A percentile compares a stretch with the other conserved stretches of the same genome.
Evolutionary conservation across 2,329 filamentous ascomycete genomes (phyloP).

Genomic region (Fusarium falciforme): DNA sequence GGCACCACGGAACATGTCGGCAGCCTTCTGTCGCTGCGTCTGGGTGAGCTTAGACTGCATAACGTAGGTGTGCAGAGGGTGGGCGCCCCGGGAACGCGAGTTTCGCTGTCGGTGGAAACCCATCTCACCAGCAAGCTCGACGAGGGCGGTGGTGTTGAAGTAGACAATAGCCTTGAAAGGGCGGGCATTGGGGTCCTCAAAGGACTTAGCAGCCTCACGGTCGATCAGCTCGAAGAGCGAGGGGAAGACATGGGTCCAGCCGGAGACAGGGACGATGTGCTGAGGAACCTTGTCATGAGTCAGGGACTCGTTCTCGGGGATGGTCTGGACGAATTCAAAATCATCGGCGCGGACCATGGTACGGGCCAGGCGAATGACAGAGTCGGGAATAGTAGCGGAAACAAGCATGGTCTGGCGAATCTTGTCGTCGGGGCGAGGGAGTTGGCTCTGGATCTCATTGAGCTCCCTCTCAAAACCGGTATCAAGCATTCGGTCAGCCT

Average conservation of each 20-base stretch:
- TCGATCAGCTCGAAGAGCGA: conserved; percentile 80
- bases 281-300: conserved; percentile 91
- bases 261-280: conserved; percentile 72
- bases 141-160: conserved; percentile 81
- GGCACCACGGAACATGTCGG: conserved; percentile 77
- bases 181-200: conserved; percentile 51
- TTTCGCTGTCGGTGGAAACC: conserved; percentile 55
- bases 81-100: conserved; percentile 51
- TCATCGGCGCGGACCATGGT: conserved; percentile 79
- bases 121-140: conserved; percentile 71
- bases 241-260: conserved; percentile 82
- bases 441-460: conserved; percentile 65
- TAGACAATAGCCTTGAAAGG: conserved; percentile 98
- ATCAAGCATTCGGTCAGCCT: conserved; percentile 98
- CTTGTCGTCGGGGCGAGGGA: conserved; percentile 73
- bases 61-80: conserved; percentile 54
- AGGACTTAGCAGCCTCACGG: conserved; percentile 63
- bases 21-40: conserved; percentile 72
- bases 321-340: conserved; percentile 93
- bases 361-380: conserved; percentile 84
- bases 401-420: conserved; percentile 93
- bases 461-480: conserved; percentile 83
- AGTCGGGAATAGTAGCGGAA: conserved; percentile 89
- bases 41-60: conserved; percentile 88
- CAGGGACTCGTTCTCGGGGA: conserved; percentile 81